Evolutionary conservation across 2,329 filamentous ascomycete species (phyloP), one percentile per base, ranked within the genome.

Genomic region (Blastomyces gilchristii): DNA sequence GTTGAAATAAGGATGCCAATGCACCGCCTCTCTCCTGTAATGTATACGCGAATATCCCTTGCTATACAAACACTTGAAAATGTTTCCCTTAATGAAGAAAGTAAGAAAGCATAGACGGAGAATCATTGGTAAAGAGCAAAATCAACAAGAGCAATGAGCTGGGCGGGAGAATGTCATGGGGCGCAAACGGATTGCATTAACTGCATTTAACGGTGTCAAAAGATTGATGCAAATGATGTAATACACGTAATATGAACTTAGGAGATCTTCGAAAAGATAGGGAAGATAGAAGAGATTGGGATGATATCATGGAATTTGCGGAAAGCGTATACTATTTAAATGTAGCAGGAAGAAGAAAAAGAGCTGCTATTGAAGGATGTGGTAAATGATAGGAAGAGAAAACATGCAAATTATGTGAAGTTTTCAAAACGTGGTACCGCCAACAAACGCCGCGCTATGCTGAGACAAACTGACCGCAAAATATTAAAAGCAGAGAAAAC

Each of bases 381-480:
- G 14, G 18, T 37, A 54, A 53, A 54, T 37, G 3, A 16, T 3
- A 22, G 28, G 4, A n/a, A 2, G 14, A 18, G 11, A 16, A 54
- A 37, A 37, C 6, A n/a, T 7, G 28, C 16, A 54, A 34, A 54
- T 54, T 18, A 54, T 34, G 28, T 16, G 22, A 54, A 34, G 18
- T 11, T 54, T n/a, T 14, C 50, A 16, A 56, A 52, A 37, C 22
- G 58, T 34, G 43, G 43, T 59, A 62, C 31, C 39, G 37, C 41
- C 52, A 50, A 41, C 53, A 57, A 54, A 54, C 62, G 49, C 62
- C 54, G 53, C 37, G 62, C 43, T 60, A 63, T 60, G 62, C 56
- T 43, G 25, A 62, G 28, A 25, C 53, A n/a, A 59, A 59, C 2
- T 5, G 25, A 49, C 47, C 37, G n/a, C 11, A 34, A 25, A 9